Conservation (phyloP, 257 asterid genomes). For the Gardenia jasminoides region DNA sequence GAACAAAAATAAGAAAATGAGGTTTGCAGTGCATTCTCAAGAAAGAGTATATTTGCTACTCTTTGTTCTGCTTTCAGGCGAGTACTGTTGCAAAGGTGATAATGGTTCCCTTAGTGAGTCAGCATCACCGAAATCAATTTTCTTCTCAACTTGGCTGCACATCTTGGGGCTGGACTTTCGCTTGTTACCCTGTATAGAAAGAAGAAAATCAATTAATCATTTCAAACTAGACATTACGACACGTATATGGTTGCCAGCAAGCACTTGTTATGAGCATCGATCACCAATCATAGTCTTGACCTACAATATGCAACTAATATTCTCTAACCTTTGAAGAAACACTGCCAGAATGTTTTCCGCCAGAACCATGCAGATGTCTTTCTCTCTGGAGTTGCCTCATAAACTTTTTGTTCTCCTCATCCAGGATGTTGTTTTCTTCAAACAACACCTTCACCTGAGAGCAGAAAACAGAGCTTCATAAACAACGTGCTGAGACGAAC, state of each 20-base stretch:
- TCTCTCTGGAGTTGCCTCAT: constrained; percentile 49
- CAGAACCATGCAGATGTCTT: constrained; percentile 46
- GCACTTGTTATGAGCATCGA: not conserved
- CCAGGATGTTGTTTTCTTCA: constrained; percentile 56
- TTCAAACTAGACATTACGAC: not conserved
- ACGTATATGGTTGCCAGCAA: not conserved
- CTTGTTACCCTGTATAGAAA: constrained; percentile 54
- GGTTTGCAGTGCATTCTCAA: not conserved
- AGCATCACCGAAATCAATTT: constrained; percentile 44
- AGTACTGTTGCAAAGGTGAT: constrained; percentile 64
- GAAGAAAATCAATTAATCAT: constrained; percentile 10
- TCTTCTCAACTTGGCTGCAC: constrained; percentile 58
- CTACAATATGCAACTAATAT: not conserved
- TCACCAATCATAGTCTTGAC: not conserved
- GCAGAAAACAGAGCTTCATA: constrained; percentile 5
- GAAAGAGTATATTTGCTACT: constrained; percentile 25
- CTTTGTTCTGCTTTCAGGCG: constrained; percentile 64
- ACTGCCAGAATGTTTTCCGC: constrained; percentile 44
- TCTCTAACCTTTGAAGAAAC: constrained; percentile 58
- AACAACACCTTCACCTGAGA: constrained; percentile 60
- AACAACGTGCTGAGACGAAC: not conserved
- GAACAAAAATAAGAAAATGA: not conserved
- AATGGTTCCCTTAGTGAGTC: constrained; percentile 65
- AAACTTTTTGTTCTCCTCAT: constrained; percentile 57
- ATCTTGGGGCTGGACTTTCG: constrained; percentile 64